These are phyloP conservation scores for Astrocystis sublimbata DNA, from an alignment of 495 filamentous ascomycete species.

Conservation along the genomic window DNA sequence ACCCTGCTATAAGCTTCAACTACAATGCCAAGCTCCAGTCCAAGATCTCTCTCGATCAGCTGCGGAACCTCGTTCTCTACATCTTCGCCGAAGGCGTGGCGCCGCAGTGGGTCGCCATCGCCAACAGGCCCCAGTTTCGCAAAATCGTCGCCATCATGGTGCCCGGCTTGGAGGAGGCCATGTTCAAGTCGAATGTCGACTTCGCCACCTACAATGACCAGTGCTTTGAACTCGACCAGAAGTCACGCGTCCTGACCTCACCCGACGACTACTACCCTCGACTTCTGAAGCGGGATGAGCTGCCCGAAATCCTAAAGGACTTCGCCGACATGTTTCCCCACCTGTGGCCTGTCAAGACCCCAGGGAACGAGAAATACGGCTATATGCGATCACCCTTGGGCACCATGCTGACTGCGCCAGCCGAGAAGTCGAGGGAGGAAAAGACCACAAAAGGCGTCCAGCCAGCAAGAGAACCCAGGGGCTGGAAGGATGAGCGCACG, in stretches of 20 bases:
- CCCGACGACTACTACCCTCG: constrained; percentile 74
- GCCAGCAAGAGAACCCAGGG: constrained; percentile 57
- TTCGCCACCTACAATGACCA: constrained; percentile 45
- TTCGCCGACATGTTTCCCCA: constrained; percentile 83
- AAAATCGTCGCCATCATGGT: constrained; percentile 94
- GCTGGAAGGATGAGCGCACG: constrained; percentile 68
- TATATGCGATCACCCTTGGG: constrained; percentile 82
- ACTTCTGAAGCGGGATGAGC: constrained; percentile 56
- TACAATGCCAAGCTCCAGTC: constrained; percentile 66
- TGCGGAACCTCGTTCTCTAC: constrained; percentile 84
- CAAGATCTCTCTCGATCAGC: constrained; percentile 72
- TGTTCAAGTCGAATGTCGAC: constrained; percentile 74
- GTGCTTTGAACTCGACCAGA: constrained; percentile 31
- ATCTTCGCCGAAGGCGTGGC: constrained; percentile 79
- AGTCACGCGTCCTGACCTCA: constrained; percentile 38
- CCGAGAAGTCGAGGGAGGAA: constrained; percentile 62
- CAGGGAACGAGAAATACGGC: constrained; percentile 77
- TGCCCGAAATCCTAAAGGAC: constrained; percentile 65
- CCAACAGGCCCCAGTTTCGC: constrained; percentile 70
- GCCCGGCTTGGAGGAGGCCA: constrained; percentile 82
- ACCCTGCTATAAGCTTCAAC: constrained; percentile 72
- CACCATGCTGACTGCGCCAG: constrained; percentile 68
- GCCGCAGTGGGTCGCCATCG: constrained; percentile 85
- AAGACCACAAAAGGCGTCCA: constrained; percentile 56
- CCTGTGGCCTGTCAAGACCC: constrained; percentile 84